Evolutionary conservation across 345 rosid genomes (phyloP).

Genomic region (Gossypium longicalyx): DNA sequence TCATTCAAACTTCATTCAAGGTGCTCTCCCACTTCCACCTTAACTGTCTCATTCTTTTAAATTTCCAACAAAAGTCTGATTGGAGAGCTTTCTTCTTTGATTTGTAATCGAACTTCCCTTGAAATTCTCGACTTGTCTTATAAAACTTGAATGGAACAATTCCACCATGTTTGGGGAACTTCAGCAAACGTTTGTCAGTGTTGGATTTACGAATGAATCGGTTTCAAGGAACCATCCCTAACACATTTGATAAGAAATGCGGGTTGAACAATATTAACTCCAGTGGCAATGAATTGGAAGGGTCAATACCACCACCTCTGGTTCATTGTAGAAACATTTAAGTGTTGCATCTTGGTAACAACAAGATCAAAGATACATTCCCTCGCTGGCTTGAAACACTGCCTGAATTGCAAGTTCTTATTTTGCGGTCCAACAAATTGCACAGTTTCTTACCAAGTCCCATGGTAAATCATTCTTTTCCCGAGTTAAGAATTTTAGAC

Average conservation of each 20-base stretch:
- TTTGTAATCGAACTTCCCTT: conserved; percentile 16
- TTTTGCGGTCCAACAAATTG: background rate
- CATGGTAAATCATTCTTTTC: background rate
- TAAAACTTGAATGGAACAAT: conserved; percentile 27
- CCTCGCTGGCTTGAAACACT: conserved; percentile 2
- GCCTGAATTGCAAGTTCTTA: background rate
- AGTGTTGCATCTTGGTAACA: conserved; percentile 1
- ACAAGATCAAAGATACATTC: conserved; percentile 6
- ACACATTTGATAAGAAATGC: background rate
- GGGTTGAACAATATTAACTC: conserved; percentile 1
- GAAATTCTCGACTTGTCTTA: background rate
- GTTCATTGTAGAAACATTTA: conserved; percentile 10
- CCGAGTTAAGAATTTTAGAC: background rate
- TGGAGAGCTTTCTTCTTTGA: background rate
- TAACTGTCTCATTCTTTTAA: background rate
- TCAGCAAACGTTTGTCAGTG: background rate
- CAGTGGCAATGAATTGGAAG: conserved; percentile 15
- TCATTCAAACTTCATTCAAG: no score
- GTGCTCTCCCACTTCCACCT: no score
- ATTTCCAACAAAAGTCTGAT: background rate
- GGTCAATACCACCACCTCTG: background rate
- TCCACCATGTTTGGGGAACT: conserved; percentile 21
- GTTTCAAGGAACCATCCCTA: conserved; percentile 15
- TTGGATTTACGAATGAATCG: conserved; percentile 19
- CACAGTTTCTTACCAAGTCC: background rate